Percentiles rank a stretch among this genome's conserved stretches.
Conservation (phyloP, 225 moss, liverwort and hornwort species). For the Bryoerythrophyllum caledonicum region DNA sequence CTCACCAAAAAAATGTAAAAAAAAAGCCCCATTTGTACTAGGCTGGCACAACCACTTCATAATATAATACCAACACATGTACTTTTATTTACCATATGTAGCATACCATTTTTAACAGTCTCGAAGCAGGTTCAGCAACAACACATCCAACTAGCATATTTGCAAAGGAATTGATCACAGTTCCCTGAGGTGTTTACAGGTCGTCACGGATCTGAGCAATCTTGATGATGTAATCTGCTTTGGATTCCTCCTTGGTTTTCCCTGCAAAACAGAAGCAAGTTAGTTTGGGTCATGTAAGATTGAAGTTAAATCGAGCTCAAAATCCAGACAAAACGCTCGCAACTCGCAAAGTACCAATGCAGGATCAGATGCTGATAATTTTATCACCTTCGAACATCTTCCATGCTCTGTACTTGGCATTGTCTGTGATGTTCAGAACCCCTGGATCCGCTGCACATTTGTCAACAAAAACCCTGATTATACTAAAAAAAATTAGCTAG, state of each 20-base stretch:
- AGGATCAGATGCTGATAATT: not conserved
- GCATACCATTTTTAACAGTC: not conserved
- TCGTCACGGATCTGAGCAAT: constrained; percentile 17
- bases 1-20: no score
- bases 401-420: constrained; percentile 24
- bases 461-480: not conserved
- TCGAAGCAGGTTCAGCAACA: not conserved
- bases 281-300: not conserved
- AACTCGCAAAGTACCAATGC: no score
- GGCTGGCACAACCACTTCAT: no score
- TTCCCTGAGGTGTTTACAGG: not conserved
- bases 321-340: not conserved
- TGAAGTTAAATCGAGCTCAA: not conserved
- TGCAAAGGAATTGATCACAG: not conserved
- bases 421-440: constrained; percentile 17
- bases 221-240: constrained; percentile 20
- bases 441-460: constrained; percentile 17
- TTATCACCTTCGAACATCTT: constrained; percentile 15
- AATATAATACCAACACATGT: not conserved
- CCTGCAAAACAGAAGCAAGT: not conserved
- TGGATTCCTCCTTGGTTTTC: constrained; percentile 26
- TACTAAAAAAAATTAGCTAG: no score
- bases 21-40: no score
- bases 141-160: not conserved
- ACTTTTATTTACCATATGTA: not conserved